Conservation (phyloP, 2,329 filamentous ascomycete species). For the Trichophyton equinum region DNA sequence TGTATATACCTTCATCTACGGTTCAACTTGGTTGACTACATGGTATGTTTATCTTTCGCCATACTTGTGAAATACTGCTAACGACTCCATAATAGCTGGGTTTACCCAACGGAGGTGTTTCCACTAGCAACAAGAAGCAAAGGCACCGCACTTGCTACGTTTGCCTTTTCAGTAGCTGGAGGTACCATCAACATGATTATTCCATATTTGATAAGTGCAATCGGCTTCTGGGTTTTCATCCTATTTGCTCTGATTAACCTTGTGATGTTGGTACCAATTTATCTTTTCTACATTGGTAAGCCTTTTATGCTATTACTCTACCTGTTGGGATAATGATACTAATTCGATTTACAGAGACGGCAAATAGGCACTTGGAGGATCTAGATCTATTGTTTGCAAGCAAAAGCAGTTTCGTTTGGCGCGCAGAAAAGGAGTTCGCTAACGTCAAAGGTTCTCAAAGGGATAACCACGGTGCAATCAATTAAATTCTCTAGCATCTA, state of each 20-base stretch:
- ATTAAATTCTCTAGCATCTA: too few relatives aligned
- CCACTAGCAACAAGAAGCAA: not conserved
- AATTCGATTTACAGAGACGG: not conserved
- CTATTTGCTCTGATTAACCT: not conserved
- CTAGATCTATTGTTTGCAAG: not conserved
- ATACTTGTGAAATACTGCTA: not conserved
- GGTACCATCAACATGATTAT: constrained; percentile 1
- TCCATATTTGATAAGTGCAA: not conserved
- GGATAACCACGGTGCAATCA: not conserved
- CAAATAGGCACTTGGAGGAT: constrained; percentile 1
- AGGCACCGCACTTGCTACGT: not conserved
- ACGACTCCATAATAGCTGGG: not conserved
- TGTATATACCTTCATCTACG: not conserved
- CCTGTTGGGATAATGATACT: not conserved
- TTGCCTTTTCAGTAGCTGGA: not conserved
- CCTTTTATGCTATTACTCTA: not conserved
- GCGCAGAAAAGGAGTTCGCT: not conserved
- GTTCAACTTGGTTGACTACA: not conserved
- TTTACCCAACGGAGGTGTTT: not conserved
- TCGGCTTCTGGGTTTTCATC: not conserved
- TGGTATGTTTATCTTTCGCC: not conserved
- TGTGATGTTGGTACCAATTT: not conserved
- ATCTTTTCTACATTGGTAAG: not conserved
- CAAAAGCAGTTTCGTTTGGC: not conserved
- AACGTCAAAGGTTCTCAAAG: not conserved